Percentiles rank a stretch among this genome's conserved stretches.
These are phyloP conservation scores for Neospora caninum DNA, from an alignment of 169 alveolate genomes.

Conservation along the genomic window DNA sequence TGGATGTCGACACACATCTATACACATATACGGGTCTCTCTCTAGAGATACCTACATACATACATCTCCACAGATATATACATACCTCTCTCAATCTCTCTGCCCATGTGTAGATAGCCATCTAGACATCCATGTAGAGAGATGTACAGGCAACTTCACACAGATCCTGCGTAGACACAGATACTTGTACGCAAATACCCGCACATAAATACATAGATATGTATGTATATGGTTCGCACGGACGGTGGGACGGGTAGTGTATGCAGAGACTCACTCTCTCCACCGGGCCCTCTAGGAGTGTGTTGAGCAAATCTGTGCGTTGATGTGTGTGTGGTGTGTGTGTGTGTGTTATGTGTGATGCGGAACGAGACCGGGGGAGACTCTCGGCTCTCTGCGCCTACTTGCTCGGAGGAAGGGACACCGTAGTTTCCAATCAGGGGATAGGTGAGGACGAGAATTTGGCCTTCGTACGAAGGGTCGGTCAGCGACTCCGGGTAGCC, in stretches of 20 bases:
- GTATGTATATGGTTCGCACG: neutral
- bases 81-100: too few relatives aligned
- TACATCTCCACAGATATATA: neutral
- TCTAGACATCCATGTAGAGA: too few relatives aligned
- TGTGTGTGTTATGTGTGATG: too few relatives aligned
- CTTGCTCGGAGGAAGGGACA: conserved; percentile 82
- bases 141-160: too few relatives aligned
- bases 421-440: conserved; percentile 91
- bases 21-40: neutral
- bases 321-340: too few relatives aligned
- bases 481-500: conserved; percentile 91
- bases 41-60: neutral
- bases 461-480: conserved; percentile 89
- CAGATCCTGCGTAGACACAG: too few relatives aligned
- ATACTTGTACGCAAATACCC: neutral
- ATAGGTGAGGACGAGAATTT: conserved; percentile 83
- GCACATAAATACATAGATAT: neutral
- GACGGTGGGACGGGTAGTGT: too few relatives aligned
- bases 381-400: conserved; percentile 13
- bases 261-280: too few relatives aligned
- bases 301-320: too few relatives aligned
- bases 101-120: too few relatives aligned
- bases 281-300: too few relatives aligned
- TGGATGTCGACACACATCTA: neutral
- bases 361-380: too few relatives aligned